Base-by-base conservation (phyloP, 805 yeast genomes). In the Martiniozyma abietophila region DNA sequence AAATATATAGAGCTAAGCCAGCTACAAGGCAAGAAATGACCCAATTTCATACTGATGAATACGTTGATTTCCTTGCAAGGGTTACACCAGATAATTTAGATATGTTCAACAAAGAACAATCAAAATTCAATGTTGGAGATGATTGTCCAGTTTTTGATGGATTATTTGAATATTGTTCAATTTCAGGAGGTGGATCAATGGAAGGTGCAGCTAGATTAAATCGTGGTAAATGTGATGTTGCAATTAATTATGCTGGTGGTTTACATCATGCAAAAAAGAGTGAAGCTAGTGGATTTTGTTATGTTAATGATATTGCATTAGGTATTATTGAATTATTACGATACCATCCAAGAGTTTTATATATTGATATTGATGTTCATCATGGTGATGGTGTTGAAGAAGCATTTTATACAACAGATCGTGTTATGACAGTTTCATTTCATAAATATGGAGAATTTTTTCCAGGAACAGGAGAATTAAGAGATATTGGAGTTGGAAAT, bases 1-100 rank as follows among this genome's bases (percentile, higher is more conserved):
- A 92, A 56, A 84, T 92, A 31, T 88, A 88, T 58, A 72, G 96
- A 32, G 96, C 97, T 27, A 88, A 86, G 58, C 96, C 97, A 1
- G 98, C 98, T 26, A 88, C 97, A 12, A 81, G 84, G 54, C 95
- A 89, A 59, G 98, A 92, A 53, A 85, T 92, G 95, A 81, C 95
- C 49, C 96, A 89, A 61, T 89, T 92, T 60, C 98, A 92, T 58
- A 85, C 97, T 3, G 97, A 92, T 58, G 98, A 92, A 58, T 92
- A 92, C 57, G 80, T 92, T 39, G 96, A 92, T 57, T 92, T 92
- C 53, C 62, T 88, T 42, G 77, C 86, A 31, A 67, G 95, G 38
- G 96, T 84, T 22, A 77, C 94, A 11, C 96, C 96, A 6, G 96
- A 88, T 55, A 88, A 85, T 54, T 67, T 85, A 57, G 94, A 85